Base-by-base conservation (phyloP, 192 early-diverging fungal species). In the Podila epicladia region DNA sequence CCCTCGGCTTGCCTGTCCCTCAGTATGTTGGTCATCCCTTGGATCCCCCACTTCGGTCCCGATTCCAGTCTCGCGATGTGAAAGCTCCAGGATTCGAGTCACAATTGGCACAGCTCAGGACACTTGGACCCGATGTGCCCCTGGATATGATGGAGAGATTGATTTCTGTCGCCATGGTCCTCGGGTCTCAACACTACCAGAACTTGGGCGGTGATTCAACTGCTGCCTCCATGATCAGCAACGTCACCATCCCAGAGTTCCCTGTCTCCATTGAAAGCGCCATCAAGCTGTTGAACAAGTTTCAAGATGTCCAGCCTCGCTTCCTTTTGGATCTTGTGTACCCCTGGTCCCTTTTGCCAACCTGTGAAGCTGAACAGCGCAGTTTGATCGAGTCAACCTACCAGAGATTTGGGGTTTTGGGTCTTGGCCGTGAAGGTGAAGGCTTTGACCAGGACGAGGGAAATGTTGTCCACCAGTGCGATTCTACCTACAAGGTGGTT, bases 41-140 rank as follows among this genome's bases (percentile, higher is more conserved):
- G 24, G 93, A 95, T 83, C 94, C 94, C 35, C 94, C 94, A 24
- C 86, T 95, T 59, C 85, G 94, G 51, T 93, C 91, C 11, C 87
- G 94, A 24, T 95, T 95, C 82, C 93, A 94, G 73, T 88, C 88
- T 20, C 82, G 93, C 68, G 89, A 90, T 71, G 75, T 90, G 65
- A 90, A 88, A 59, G 74, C 82, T 17, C 89, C 89, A 24, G 82
- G 82, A 61, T 91, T 85, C 62, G 75, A 85, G 55, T 72, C 84
- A 19, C 88, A 90, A 69, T 58, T 91, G 32, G 59, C 74, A 17
- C 88, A 90, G 48, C 83, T 91, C 32, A 57, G 64, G 15, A 68
- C 61, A 6, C 41, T 90, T 7, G 87, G 75, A 6, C 80, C 88
- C 13, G 73, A 87, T 45, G 69, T 84, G 33, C 65, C 84, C 67